Percentiles rank a stretch among this genome's conserved stretches.
Evolutionary conservation across 176 grass and related monocot genomes (phyloP).

Genomic region (Rhynchospora breviuscula): DNA sequence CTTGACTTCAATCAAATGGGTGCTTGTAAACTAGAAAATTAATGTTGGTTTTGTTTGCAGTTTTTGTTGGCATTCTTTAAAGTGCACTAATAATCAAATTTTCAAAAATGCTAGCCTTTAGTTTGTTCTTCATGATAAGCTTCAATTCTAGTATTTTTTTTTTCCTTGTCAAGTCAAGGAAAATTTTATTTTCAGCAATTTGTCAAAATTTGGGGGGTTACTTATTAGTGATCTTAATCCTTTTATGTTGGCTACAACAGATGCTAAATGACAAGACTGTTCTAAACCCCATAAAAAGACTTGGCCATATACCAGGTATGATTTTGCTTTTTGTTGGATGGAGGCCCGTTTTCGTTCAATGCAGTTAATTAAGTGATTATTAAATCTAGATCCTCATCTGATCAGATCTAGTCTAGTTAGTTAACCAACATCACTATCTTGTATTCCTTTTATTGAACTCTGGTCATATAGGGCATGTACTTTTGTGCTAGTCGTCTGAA

Average conservation of each 20-base stretch:
- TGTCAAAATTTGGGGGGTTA: background rate
- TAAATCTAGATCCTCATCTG: background rate
- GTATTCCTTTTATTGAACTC: background rate
- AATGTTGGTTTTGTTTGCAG: too few relatives aligned
- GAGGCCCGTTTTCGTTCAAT: background rate
- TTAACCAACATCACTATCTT: background rate
- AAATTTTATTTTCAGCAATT: background rate
- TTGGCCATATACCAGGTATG: constrained; percentile 21
- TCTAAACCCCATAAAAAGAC: constrained; percentile 10
- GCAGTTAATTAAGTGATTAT: background rate
- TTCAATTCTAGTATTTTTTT: background rate
- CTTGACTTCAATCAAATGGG: too few relatives aligned
- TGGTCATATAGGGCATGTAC: background rate
- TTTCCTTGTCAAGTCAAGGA: background rate
- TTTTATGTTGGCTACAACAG: background rate
- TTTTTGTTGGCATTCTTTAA: too few relatives aligned
- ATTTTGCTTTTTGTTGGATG: background rate
- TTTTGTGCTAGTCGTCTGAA: background rate
- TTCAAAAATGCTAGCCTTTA: background rate
- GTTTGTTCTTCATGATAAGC: background rate
- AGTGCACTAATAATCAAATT: background rate
- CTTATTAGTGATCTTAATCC: background rate
- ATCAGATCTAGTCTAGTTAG: background rate
- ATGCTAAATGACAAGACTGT: constrained; percentile 7
- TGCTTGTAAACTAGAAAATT: too few relatives aligned